Evolutionary conservation across 805 yeast species (phyloP).

Genomic region (Candida oleophila): DNA sequence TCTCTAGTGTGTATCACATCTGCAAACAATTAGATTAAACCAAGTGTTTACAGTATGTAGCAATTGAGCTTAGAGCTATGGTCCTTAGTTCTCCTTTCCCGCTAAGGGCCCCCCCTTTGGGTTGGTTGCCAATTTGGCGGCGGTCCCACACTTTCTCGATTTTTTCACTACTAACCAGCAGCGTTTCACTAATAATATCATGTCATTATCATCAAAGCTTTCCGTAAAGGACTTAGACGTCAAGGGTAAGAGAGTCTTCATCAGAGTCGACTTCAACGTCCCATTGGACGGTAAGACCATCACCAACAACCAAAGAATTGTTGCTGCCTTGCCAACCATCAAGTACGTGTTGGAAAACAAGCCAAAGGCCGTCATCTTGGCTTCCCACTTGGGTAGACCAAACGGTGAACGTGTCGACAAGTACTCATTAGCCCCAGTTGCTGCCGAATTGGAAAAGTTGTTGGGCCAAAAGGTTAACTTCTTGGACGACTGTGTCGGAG

Average conservation of each 20-base stretch:
- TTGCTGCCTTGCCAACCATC: slow-evolving; percentile 98
- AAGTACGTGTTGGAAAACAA: slow-evolving; percentile 87
- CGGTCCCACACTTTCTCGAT: neutral
- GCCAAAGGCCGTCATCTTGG: slow-evolving; percentile 89
- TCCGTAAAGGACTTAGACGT: slow-evolving; percentile 89
- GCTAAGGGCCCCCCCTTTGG: too few relatives aligned
- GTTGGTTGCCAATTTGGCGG: too few relatives aligned
- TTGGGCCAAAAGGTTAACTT: slow-evolving; percentile 72
- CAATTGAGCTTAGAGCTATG: too few relatives aligned
- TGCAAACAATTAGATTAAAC: neutral
- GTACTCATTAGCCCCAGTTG: slow-evolving; percentile 92
- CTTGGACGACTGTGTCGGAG: slow-evolving; percentile 90
- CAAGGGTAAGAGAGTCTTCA: slow-evolving; percentile 92
- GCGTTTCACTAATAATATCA: slow-evolving; percentile 24
- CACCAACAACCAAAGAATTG: slow-evolving; percentile 99
- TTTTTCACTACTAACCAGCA: neutral
- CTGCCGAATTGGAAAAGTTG: slow-evolving; percentile 79
- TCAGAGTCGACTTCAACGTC: slow-evolving; percentile 96
- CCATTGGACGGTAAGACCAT: slow-evolving; percentile 94
- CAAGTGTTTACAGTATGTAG: slow-evolving; percentile 3
- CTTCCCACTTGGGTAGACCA: slow-evolving; percentile 99
- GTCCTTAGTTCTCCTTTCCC: too few relatives aligned
- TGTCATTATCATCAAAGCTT: slow-evolving; percentile 93
- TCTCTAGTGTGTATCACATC: neutral
- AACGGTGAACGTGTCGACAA: slow-evolving; percentile 86